phyloP scores from a whole-genome alignment of 306 rosid genomes.

The Astragalus glycyphyllos region DNA sequence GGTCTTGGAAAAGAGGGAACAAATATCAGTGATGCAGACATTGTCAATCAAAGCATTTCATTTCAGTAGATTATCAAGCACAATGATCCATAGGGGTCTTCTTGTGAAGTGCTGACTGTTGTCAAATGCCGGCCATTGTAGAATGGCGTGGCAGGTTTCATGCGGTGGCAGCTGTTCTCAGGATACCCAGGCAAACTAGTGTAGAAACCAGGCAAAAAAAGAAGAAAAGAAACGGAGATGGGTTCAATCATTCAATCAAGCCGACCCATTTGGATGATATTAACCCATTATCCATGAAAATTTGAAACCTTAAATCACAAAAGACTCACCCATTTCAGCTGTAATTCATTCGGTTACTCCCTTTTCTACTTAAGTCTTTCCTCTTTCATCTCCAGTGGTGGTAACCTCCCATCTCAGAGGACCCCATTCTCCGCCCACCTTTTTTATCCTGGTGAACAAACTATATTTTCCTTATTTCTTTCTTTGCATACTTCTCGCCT shows the following conservation, averaged over 20 bases:
- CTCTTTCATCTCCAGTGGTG: not conserved
- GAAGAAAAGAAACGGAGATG: too few relatives aligned
- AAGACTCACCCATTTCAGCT: not conserved
- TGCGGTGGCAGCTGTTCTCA: not conserved
- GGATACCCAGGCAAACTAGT: too few relatives aligned
- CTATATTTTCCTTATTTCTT: not conserved
- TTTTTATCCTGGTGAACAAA: not conserved
- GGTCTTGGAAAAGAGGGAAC: conserved; percentile 19
- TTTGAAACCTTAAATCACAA: not conserved
- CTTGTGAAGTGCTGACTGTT: not conserved
- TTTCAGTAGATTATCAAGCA: conserved; percentile 17
- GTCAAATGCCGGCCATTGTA: not conserved
- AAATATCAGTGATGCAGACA: conserved; percentile 1
- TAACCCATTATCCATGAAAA: too few relatives aligned
- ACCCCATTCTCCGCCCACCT: not conserved
- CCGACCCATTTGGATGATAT: too few relatives aligned
- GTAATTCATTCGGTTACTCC: not conserved
- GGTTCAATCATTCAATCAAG: too few relatives aligned
- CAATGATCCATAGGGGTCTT: conserved; percentile 19
- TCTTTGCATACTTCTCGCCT: not conserved
- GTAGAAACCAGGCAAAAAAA: too few relatives aligned
- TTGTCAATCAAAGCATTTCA: conserved; percentile 3
- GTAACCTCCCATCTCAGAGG: not conserved
- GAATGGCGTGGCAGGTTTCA: not conserved
- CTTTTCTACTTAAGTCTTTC: not conserved